Percentiles rank a stretch among this genome's conserved stretches.
Evolutionary conservation across 306 rosid genomes (phyloP).

Genomic region (Datisca glomerata): DNA sequence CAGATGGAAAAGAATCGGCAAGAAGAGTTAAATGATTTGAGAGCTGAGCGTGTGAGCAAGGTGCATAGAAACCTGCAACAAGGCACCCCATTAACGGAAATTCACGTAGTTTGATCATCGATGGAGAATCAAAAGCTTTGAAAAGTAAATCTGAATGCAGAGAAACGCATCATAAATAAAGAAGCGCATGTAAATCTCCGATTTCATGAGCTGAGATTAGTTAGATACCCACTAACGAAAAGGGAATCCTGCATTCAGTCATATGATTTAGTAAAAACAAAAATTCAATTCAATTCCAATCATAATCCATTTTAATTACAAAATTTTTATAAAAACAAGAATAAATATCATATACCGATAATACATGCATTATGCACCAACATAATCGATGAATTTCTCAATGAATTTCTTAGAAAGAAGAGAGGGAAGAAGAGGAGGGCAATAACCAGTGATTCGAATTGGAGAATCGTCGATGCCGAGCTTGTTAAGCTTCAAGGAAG

Average conservation of each 20-base stretch:
- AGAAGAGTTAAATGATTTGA: constrained; percentile 67
- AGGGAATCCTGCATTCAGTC: too few species aligned
- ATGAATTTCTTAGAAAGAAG: too few species aligned
- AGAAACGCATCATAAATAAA: not conserved
- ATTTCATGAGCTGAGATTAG: not conserved
- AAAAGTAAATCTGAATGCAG: constrained; percentile 1
- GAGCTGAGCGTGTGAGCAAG: constrained; percentile 79
- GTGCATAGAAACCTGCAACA: constrained; percentile 76
- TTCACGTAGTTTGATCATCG: too few species aligned
- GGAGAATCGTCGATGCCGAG: constrained; percentile 98
- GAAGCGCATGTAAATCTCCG: not conserved
- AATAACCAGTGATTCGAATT: constrained; percentile 50
- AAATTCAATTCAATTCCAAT: too few species aligned
- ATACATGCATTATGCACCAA: not conserved
- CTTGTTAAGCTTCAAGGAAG: constrained; percentile 86
- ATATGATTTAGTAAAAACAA: too few species aligned
- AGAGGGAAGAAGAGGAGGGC: not conserved
- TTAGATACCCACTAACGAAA: not conserved
- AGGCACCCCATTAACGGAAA: not conserved
- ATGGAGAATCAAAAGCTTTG: too few species aligned
- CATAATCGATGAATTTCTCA: too few species aligned
- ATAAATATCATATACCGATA: not conserved
- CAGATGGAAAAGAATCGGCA: constrained; percentile 73
- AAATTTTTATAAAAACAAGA: too few species aligned
- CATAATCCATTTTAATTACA: too few species aligned